Conservation (phyloP, 2,329 filamentous ascomycete genomes). For the Colletotrichum camelliae region DNA sequence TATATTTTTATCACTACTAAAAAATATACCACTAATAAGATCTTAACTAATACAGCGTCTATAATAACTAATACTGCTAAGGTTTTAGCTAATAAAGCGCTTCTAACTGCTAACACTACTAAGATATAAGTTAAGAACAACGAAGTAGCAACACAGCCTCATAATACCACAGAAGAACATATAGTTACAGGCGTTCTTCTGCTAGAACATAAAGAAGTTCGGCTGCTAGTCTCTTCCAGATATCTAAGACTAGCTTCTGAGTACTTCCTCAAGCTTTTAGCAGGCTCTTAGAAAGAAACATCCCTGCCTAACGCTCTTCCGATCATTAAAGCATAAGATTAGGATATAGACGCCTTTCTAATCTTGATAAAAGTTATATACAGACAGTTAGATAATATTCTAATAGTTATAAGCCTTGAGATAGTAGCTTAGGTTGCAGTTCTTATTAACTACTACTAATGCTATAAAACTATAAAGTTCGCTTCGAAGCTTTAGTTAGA, state of each 20-base stretch:
- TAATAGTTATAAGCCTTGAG: no score
- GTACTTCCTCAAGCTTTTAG: background rate
- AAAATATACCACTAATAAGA: background rate
- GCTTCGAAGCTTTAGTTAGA: no score
- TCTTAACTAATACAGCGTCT: no score
- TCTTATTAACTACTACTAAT: no score
- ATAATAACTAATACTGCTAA: no score
- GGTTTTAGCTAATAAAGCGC: no score
- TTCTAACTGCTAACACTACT: no score
- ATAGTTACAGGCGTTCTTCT: background rate
- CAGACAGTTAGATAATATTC: no score
- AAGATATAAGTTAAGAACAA: background rate
- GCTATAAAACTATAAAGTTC: no score
- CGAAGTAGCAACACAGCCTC: background rate
- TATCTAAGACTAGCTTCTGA: background rate
- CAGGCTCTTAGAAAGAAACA: background rate
- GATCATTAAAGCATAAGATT: background rate
- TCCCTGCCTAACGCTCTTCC: background rate
- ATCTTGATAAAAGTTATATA: no score
- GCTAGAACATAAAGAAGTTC: background rate
- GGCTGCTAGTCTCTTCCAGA: background rate
- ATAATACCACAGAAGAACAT: background rate
- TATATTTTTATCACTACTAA: background rate
- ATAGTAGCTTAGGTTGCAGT: no score
- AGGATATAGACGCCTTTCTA: background rate